Evolutionary conservation across 805 yeast genomes (phyloP), one percentile per base, ranked within the genome.

Genomic region (Metschnikowia colocasiae): DNA sequence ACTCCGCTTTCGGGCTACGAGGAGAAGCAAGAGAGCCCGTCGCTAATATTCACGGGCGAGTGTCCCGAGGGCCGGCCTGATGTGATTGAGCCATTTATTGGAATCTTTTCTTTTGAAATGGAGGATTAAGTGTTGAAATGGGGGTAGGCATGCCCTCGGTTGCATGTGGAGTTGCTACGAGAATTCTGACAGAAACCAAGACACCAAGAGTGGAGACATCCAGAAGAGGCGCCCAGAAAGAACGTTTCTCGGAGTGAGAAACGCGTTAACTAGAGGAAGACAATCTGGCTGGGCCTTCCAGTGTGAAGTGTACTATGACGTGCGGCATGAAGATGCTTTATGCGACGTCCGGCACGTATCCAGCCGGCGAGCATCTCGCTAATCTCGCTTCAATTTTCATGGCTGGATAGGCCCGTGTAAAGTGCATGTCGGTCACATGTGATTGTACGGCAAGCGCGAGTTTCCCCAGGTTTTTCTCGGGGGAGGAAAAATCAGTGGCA

Each of bases 51-150:
- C 54, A 64, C 71, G 48, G 82, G 81, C 0, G 68, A 65, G 43
- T 76, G 78, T 44, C 81, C 82, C 1, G 78, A 74, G 47, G 79
- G 81, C 9, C 69, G 72, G 41, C 80, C 80, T 1, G 80, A 76
- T 45, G 65, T 62, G 18, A 69, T 76, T 22, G 80, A 76, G 53
- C 81, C 82, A 4, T 78, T 76, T 50, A 76, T 78, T 36, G 82
- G 82, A 1, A 77, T 78, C 10, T 76, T 78, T 51, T 74, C 76
- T 35, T 78, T 78, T 56, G 82, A 78, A 51, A 61, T 64, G 50
- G 75, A 71, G 47, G 71, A 65, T 41, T 64, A 57, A 18, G 36
- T 18, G 30, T 34, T n/a, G 16, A 10, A n/a, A n/a, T n/a, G n/a
- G n/a, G n/a, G n/a, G 34, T 16, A 10, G 10, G 23, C 6, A 22